Percentiles rank a stretch among this genome's conserved stretches.
These are phyloP conservation scores for Pseudonitzschia delicatissima DNA, from an alignment of 108 stramenopile genomes.

Conservation along the genomic window DNA sequence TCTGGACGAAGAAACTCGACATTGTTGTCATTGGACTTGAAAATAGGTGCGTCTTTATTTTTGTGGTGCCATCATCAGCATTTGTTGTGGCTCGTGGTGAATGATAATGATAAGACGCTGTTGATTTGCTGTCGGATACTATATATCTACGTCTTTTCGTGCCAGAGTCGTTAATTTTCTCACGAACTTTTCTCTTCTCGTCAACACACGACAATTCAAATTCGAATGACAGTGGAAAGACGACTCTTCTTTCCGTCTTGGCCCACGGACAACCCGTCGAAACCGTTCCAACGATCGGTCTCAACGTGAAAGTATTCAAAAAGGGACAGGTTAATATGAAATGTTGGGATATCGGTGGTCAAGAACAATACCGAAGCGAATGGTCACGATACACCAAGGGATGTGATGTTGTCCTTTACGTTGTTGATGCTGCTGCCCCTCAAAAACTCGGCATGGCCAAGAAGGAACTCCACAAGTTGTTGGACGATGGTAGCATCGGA, in stretches of 20 bases:
- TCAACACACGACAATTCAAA: too few relatives aligned
- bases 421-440: slow-evolving; percentile 92
- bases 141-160: not conserved
- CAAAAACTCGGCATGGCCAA: slow-evolving; percentile 84
- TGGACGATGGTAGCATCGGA: slow-evolving; percentile 89
- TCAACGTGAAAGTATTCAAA: slow-evolving; percentile 93
- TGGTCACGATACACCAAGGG: slow-evolving; percentile 94
- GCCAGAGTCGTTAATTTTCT: not conserved
- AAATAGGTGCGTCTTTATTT: slow-evolving; percentile 67
- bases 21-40: slow-evolving; percentile 95
- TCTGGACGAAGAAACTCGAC: slow-evolving; percentile 96
- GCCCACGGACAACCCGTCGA: slow-evolving; percentile 91
- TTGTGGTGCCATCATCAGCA: too few relatives aligned
- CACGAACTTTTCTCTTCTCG: too few relatives aligned
- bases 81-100: too few relatives aligned
- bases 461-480: slow-evolving; percentile 92
- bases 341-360: slow-evolving; percentile 96
- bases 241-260: slow-evolving; percentile 91
- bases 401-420: slow-evolving; percentile 94
- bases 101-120: too few relatives aligned
- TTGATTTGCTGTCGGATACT: too few relatives aligned
- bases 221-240: slow-evolving; percentile 93
- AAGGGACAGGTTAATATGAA: slow-evolving; percentile 94
- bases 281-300: slow-evolving; percentile 94
- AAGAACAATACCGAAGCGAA: slow-evolving; percentile 91